These are phyloP conservation scores for Chytriomyces sp. DNA, from an alignment of 192 early-diverging fungal genomes.

Conservation along the genomic window DNA sequence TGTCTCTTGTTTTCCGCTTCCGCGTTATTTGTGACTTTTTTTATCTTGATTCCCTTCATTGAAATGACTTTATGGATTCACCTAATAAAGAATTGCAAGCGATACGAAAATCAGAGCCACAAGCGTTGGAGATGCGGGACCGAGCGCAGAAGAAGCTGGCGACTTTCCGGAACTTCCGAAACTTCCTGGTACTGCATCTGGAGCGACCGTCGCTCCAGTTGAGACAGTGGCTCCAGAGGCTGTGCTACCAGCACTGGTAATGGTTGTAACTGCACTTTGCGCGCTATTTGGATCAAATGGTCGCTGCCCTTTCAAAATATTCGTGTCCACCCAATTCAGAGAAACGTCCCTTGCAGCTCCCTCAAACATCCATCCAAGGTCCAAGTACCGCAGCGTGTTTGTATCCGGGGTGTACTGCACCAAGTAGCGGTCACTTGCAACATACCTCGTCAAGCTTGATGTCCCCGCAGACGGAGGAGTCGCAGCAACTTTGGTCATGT, in stretches of 20 bases:
- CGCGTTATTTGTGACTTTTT: too few species aligned
- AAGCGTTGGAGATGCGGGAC: background rate
- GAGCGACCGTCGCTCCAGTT: background rate
- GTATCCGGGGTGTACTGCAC: conserved; percentile 31
- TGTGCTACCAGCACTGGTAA: too few species aligned
- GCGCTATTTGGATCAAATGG: too few species aligned
- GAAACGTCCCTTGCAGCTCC: background rate
- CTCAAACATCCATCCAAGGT: conserved; percentile 33
- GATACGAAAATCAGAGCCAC: background rate
- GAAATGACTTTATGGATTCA: background rate
- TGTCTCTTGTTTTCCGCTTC: too few species aligned
- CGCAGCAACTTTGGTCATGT: conserved; percentile 11
- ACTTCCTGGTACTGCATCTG: background rate
- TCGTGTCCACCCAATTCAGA: conserved; percentile 11
- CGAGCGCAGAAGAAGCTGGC: background rate
- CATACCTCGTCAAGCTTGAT: conserved; percentile 19
- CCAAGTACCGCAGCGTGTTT: conserved; percentile 21
- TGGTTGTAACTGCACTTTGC: too few species aligned
- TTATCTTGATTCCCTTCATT: too few species aligned
- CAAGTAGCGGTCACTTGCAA: conserved; percentile 13
- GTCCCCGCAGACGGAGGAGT: conserved; percentile 12
- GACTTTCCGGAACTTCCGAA: background rate
- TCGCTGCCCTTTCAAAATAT: background rate
- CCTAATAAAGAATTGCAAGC: background rate
- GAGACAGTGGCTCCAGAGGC: background rate